phyloP scores from a whole-genome alignment of 2,329 filamentous ascomycete genomes.

The Aspergillus melleus region DNA sequence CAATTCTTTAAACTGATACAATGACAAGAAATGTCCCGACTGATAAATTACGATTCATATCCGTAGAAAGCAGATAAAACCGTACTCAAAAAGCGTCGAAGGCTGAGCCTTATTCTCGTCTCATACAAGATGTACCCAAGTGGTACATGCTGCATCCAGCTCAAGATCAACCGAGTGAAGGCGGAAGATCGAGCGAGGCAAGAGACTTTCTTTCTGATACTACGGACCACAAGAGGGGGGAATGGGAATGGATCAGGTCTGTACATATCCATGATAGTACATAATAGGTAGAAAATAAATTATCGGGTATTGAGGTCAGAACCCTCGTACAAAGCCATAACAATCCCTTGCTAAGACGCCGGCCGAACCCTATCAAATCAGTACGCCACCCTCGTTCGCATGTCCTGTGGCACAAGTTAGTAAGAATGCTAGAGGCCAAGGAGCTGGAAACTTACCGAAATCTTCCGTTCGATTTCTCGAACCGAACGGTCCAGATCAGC shows the following conservation, averaged over 20 bases:
- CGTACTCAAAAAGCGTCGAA: slow-evolving; percentile 55
- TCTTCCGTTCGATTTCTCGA: slow-evolving; percentile 92
- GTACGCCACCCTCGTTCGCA: slow-evolving; percentile 59
- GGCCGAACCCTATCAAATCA: slow-evolving; percentile 29
- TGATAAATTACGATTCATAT: slow-evolving; percentile 48
- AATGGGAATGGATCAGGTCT: background rate
- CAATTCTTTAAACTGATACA: too few relatives aligned
- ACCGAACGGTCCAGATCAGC: slow-evolving; percentile 88
- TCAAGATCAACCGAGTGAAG: slow-evolving; percentile 39
- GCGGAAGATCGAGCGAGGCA: slow-evolving; percentile 52
- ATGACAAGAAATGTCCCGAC: slow-evolving; percentile 37
- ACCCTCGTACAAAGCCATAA: slow-evolving; percentile 18
- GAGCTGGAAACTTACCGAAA: slow-evolving; percentile 58
- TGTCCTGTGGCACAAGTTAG: slow-evolving; percentile 46
- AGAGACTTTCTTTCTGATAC: slow-evolving; percentile 38
- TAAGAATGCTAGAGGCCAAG: too few relatives aligned
- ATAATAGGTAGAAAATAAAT: slow-evolving; percentile 17
- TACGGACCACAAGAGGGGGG: background rate
- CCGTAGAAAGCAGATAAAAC: slow-evolving; percentile 39
- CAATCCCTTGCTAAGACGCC: slow-evolving; percentile 25
- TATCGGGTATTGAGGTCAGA: slow-evolving; percentile 23
- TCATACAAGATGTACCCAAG: slow-evolving; percentile 37
- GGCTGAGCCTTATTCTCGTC: slow-evolving; percentile 45
- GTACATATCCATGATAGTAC: slow-evolving; percentile 10
- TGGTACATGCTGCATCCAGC: slow-evolving; percentile 37